Evolutionary conservation across 2,329 filamentous ascomycete species (phyloP), one percentile per base, ranked within the genome.

Genomic region (Paracoccidioides lutzii): DNA sequence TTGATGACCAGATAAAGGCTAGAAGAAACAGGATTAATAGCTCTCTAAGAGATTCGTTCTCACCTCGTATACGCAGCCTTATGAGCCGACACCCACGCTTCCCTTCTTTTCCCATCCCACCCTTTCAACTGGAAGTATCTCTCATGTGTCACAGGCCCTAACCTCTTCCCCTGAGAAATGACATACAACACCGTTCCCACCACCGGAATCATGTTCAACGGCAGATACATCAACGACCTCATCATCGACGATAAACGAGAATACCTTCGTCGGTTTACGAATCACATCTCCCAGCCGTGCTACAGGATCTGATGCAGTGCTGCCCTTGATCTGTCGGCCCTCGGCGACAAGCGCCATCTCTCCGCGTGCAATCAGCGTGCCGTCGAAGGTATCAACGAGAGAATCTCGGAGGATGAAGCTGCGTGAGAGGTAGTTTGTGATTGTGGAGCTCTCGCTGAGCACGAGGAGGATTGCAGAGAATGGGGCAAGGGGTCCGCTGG

Each of bases 121-220:
- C 81, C 81, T 74, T 96, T 97, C 59, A 97, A 78, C 74, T 95
- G 88, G 69, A 95, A 96, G 72, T 95, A 96, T 72, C 93, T 69
- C 3, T 70, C 67, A 65, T 81, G 78, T 41, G 76, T 75, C 0
- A 73, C 73, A 43, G 81, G 81, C 2, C 78, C 81, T 32, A 73
- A 67, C 57, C 74, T 75, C 63, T 69, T 70, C 70, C 85, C 86
- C 70, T 95, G 89, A 14, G 94, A 68, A 33, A 86, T 68, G 38
- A 96, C 79, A 69, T 95, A 97, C 4, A 90, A 74, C 6, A 83
- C 74, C 0, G 90, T 95, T 5, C 91, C 91, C 15, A 95, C 81
- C 0, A 96, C 79, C 0, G 91, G 91, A 53, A 97, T 90, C 67
- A 95, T 90, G 74, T 96, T 97, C 58, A 97, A 78, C 9, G 91